These are phyloP conservation scores for Citrus sp. DNA, from an alignment of 345 rosid species.

Conservation along the genomic window DNA sequence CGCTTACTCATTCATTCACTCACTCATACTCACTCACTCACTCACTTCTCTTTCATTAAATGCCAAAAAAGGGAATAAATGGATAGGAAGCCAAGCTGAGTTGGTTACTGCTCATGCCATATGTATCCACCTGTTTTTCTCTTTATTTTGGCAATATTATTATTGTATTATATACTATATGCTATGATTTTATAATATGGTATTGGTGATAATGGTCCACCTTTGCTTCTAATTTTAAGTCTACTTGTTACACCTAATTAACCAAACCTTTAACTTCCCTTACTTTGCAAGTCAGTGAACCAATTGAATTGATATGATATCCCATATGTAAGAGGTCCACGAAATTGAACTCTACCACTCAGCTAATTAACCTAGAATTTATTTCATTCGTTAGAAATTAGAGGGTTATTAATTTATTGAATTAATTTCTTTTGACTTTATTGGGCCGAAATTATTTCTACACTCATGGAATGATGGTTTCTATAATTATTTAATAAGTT, in stretches of 20 bases:
- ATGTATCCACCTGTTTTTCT: constrained; percentile 42
- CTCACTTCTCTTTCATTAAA: constrained; percentile 21
- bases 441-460: background rate
- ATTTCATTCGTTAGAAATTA: background rate
- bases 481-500: background rate
- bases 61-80: constrained; percentile 32
- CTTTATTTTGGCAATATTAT: constrained; percentile 5
- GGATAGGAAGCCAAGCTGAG: constrained; percentile 42
- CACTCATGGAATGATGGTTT: background rate
- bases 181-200: background rate
- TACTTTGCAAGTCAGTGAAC: constrained; percentile 54
- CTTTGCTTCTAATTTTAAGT: constrained; percentile 23
- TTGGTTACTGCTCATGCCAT: constrained; percentile 40
- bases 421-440: background rate
- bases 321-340: constrained; percentile 15
- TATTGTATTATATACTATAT: background rate
- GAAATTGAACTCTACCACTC: background rate
- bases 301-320: constrained; percentile 2
- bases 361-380: background rate
- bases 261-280: constrained; percentile 45
- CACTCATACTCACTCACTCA: background rate
- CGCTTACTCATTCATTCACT: background rate
- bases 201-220: constrained; percentile 19
- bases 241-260: constrained; percentile 55
- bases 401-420: background rate